Percentiles rank a stretch among this genome's conserved stretches.
Evolutionary conservation across 805 yeast genomes (phyloP).

Genomic region (Cyberlindnera mississippiensis): DNA sequence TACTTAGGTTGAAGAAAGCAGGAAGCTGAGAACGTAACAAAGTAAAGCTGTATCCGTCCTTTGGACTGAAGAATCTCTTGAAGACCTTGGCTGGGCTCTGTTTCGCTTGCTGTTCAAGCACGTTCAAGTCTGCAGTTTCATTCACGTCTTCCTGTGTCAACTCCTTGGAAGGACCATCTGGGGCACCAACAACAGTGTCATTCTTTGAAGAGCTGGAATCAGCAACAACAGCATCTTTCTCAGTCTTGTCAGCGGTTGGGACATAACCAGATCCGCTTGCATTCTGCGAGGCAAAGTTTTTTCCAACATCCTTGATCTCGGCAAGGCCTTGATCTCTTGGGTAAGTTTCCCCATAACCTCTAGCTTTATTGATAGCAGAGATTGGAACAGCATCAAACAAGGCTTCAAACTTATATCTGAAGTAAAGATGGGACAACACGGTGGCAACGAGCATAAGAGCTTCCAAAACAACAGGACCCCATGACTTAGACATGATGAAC

Average conservation of each 20-base stretch:
- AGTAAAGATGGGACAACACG: constrained; percentile 52
- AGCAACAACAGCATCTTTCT: constrained; percentile 18
- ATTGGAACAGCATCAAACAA: constrained; percentile 67
- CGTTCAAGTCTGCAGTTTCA: constrained; percentile 20
- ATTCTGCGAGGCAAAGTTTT: constrained; percentile 27
- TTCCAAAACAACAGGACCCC: constrained; percentile 76
- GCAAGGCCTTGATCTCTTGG: constrained; percentile 65
- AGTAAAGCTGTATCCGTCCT: constrained; percentile 41
- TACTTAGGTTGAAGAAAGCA: constrained; percentile 31
- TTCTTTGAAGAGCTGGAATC: constrained; percentile 28
- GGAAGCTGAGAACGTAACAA: constrained; percentile 38
- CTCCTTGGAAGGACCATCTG: constrained; percentile 9
- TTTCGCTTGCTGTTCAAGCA: constrained; percentile 18
- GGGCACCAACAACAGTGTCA: constrained; percentile 30
- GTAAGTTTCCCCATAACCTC: constrained; percentile 43
- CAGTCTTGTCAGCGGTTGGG: constrained; percentile 14
- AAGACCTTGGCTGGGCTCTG: constrained; percentile 16
- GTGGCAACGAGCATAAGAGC: constrained; percentile 56
- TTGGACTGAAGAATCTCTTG: constrained; percentile 38
- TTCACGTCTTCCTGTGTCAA: constrained; percentile 24
- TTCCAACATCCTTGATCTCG: constrained; percentile 52
- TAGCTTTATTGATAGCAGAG: constrained; percentile 42
- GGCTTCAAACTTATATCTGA: constrained; percentile 57
- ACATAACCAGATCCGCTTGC: constrained; percentile 25
- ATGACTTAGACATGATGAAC: constrained; percentile 71